Percentiles rank a stretch among this genome's conserved stretches.
Evolutionary conservation across 257 asterid species (phyloP).

Genomic region (Gynochthodes officinalis): DNA sequence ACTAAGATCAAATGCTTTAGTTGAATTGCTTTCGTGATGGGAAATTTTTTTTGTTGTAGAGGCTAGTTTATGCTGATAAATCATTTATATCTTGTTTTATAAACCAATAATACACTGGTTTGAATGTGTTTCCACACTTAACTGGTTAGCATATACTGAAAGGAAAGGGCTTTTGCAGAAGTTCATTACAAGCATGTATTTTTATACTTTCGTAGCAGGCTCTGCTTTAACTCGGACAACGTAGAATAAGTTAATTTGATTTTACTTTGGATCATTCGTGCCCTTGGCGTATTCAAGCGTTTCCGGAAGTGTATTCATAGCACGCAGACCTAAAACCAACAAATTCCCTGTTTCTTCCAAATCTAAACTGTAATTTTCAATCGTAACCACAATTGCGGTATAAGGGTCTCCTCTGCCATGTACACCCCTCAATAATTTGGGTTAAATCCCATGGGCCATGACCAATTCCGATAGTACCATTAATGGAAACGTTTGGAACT

Average conservation of each 20-base stretch:
- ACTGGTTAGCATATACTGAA: background rate
- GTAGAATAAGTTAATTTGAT: slow-evolving; percentile 57
- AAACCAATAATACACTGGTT: no score
- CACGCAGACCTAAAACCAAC: slow-evolving; percentile 54
- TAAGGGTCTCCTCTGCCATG: slow-evolving; percentile 56
- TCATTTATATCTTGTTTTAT: no score
- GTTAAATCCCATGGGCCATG: no score
- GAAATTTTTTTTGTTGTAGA: no score
- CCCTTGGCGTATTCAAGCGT: slow-evolving; percentile 67
- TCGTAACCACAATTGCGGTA: slow-evolving; percentile 55
- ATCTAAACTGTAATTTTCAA: slow-evolving; percentile 47
- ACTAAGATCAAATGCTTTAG: background rate
- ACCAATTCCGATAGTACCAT: no score
- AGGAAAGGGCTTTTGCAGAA: slow-evolving; percentile 37
- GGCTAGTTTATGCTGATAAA: no score
- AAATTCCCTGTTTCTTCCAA: slow-evolving; percentile 71
- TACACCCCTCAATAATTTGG: no score
- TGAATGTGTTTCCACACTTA: background rate
- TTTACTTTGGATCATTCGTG: slow-evolving; percentile 65
- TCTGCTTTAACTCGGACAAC: slow-evolving; percentile 60
- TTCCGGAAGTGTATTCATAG: slow-evolving; percentile 54
- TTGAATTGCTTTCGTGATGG: background rate
- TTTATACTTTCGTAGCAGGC: slow-evolving; percentile 50
- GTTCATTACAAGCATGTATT: slow-evolving; percentile 46
- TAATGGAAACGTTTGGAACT: no score